Conservation (phyloP, 148 eudicot genomes). For the Hydrangea macrophylla region DNA sequence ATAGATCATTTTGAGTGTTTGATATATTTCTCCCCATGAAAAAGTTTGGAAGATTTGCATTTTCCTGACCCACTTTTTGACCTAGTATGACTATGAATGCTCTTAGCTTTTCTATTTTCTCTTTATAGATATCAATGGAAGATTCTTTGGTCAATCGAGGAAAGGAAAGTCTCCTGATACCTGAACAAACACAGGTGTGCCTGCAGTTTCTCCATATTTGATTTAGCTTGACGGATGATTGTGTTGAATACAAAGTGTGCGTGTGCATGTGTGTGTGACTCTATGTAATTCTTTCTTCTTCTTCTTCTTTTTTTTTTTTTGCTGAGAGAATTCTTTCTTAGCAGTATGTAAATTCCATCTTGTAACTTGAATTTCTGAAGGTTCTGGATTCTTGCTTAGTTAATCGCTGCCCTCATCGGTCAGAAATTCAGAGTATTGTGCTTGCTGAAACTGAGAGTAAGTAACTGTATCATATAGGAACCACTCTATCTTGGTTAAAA, state of each 20-base stretch:
- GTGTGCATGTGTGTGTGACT: not conserved
- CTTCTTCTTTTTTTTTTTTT: too few species aligned
- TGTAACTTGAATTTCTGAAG: conserved; percentile 27
- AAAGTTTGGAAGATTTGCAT: not conserved
- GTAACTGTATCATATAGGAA: not conserved
- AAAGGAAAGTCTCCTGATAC: conserved; percentile 64
- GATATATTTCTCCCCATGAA: not conserved
- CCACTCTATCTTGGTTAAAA: not conserved
- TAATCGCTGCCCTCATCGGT: conserved; percentile 53
- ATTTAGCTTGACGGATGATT: not conserved
- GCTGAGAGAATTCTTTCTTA: not conserved
- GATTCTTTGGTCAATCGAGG: conserved; percentile 44
- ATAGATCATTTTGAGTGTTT: not conserved
- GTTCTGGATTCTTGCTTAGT: conserved; percentile 42
- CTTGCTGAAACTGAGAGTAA: conserved; percentile 42
- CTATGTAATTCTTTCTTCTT: not conserved
- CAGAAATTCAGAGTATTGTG: conserved; percentile 66
- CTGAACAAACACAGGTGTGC: conserved; percentile 43
- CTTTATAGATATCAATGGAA: conserved; percentile 40
- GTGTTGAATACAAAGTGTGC: not conserved
- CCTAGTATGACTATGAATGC: not conserved
- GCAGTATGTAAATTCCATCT: not conserved
- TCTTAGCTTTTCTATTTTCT: not conserved
- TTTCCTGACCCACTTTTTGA: not conserved
- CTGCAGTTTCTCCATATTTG: not conserved